Evolutionary conservation across 768 basidiomycete species (phyloP), one percentile per base, ranked within the genome.

Genomic region (Cytidiella melzeri): DNA sequence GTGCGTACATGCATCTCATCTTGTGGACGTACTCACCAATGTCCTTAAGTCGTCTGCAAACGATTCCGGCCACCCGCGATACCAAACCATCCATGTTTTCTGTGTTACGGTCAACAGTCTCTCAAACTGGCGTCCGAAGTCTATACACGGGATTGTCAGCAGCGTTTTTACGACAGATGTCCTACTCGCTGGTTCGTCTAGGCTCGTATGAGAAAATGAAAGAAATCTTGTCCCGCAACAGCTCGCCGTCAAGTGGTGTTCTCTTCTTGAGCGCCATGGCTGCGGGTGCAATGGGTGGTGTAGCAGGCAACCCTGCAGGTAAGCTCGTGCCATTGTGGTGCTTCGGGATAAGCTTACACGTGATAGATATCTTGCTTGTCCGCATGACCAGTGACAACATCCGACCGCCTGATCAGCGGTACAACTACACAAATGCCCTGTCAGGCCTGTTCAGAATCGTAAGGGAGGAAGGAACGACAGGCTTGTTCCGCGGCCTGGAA

Each of bases 381-480:
- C 73, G 92, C 47, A 95, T 95, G 92, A 91, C 90, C 21, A 92
- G 87, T 56, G 92, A 95, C 64, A 75, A 79, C 5, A 72, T 84
- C 24, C 80, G 87, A 55, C 82, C 86, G 15, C 79, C 82, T 21
- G 83, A 85, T 51, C 75, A 83, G 56, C 74, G 82, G 48, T 90
- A 87, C 59, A 76, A 81, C 41, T 95, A 95, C 64, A 71, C 75
- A 19, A 90, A 93, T 63, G 89, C 81, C n/a, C 54, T 92, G 15
- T 72, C 75, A 42, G 92, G 92, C 6, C 67, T 94, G n/a, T 54
- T 77, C 5, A 72, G 62, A 53, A 73, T 94, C 41, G 67, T 86
- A 9, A 76, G 70, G 54, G 76, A 77, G 43, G 92, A 93, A 61
- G 89, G 91, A 15, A 39, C 80, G 6, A 74, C 71, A 25, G 86